Evolutionary conservation across 805 yeast species (phyloP), one percentile per base, ranked within the genome.

Genomic region (Grigorovia humatica): DNA sequence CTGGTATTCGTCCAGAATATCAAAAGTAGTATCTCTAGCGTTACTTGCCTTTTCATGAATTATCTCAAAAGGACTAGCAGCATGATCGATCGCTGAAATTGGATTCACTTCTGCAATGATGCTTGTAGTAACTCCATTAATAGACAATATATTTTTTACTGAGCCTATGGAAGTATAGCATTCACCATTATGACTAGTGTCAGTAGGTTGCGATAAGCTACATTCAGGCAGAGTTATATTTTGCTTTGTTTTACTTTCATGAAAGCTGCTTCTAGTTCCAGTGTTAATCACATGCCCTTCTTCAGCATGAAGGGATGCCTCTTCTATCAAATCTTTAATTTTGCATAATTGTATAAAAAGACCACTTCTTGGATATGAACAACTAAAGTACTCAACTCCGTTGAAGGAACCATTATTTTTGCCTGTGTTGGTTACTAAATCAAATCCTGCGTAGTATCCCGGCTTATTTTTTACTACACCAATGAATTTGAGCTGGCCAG

Each of bases 391-490:
- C 50, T 72, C 72, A 8, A 71, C 63, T 0, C 95, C 96, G 52
- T 83, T 78, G 46, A 82, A 88, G 44, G 78, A 76, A n/a, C 99
- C 99, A 51, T 80, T 78, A 62, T 91, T 93, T 66, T 88, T 86
- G 20, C 99, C 99, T 51, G 79, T 72, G 5, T 71, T 63, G 0
- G 77, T 82, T n/a, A 81, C 60, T 44, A 91, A 70, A 64, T 91
- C 97, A 6, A 91, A 76, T 2, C 99, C 99, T 5, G 90, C 96
- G 71, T 82, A 91, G 11, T 74, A 72, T 0, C 96, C 96, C 7
- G 70, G 67, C 61, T 86, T 88, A 20, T 83, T 83, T 20, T 81
- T 77, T 17, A 91, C 87, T 1, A 75, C 67, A 1, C 96, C 99
- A 19, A 82, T 73, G 66, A 77, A 90, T 53, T 81, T 74, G 49